Conservation (phyloP, 805 yeast genomes). For the Metschnikowia lachancei region DNA sequence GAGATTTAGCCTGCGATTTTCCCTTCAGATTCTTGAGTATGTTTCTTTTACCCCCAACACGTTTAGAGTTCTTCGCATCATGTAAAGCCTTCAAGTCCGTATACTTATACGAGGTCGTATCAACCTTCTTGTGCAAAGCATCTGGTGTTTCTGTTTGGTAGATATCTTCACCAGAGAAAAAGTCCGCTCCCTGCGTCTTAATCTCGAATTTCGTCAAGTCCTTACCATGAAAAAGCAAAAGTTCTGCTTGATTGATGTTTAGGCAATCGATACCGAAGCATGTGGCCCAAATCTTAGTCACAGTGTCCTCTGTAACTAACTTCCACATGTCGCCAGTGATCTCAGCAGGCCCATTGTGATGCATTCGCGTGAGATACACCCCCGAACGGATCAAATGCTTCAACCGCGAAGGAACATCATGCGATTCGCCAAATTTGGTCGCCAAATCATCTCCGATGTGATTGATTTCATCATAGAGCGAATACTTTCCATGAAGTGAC, state of each 20-base stretch:
- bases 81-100: constrained; percentile 3
- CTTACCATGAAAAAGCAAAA: constrained; percentile 35
- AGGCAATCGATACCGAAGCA: constrained; percentile 54
- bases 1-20: not conserved
- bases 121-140: constrained; percentile 15
- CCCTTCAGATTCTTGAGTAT: not conserved
- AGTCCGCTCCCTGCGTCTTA: constrained; percentile 30
- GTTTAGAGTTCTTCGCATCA: not conserved
- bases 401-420: constrained; percentile 52
- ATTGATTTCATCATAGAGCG: constrained; percentile 13
- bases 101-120: constrained; percentile 18
- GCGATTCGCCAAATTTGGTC: constrained; percentile 22
- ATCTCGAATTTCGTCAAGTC: constrained; percentile 30
- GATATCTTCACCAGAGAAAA: constrained; percentile 15
- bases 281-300: constrained; percentile 51
- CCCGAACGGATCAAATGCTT: constrained; percentile 57
- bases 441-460: constrained; percentile 3
- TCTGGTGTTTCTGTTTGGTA: constrained; percentile 10
- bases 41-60: not conserved
- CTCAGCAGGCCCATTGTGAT: constrained; percentile 25
- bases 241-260: constrained; percentile 51
- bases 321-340: constrained; percentile 45
- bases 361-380: constrained; percentile 49
- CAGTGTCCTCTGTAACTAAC: constrained; percentile 59
- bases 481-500: constrained; percentile 32